Evolutionary conservation across 306 rosid genomes (phyloP).

Genomic region (Dalbergia oliveri): DNA sequence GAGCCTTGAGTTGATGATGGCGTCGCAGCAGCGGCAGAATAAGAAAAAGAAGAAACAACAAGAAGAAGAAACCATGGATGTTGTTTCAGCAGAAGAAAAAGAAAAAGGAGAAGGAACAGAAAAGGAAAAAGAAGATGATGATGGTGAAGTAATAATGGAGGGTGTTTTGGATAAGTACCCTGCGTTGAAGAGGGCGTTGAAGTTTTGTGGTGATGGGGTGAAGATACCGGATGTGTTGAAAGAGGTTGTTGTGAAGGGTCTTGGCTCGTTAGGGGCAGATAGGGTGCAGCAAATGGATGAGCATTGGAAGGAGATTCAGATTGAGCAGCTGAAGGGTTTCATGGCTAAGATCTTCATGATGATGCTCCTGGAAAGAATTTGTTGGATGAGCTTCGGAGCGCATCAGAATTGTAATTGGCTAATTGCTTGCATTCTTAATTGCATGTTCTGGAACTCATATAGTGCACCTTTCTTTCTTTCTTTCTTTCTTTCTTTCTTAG

Average conservation of each 20-base stretch:
- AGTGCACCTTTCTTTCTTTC: no score
- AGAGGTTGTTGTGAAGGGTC: not conserved
- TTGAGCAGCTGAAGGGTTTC: not conserved
- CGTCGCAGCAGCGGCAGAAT: not conserved
- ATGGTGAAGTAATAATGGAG: not conserved
- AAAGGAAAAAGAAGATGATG: not conserved
- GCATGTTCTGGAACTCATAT: no score
- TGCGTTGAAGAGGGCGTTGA: not conserved
- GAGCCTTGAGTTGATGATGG: not conserved
- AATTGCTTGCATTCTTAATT: no score
- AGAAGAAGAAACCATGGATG: no score
- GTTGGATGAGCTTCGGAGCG: not conserved
- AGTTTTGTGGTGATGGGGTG: not conserved
- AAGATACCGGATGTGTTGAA: not conserved
- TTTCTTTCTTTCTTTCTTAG: no score
- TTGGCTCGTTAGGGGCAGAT: not conserved
- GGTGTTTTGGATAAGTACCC: not conserved
- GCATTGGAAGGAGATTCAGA: not conserved
- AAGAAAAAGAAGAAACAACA: no score
- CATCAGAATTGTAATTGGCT: no score
- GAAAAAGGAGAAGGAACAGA: not conserved
- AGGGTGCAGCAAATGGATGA: not conserved
- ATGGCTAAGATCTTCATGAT: not conserved
- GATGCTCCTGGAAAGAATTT: not conserved
- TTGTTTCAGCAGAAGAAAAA: not conserved